Conservation (phyloP, 441 rosid species). For the Kokia cookei region DNA sequence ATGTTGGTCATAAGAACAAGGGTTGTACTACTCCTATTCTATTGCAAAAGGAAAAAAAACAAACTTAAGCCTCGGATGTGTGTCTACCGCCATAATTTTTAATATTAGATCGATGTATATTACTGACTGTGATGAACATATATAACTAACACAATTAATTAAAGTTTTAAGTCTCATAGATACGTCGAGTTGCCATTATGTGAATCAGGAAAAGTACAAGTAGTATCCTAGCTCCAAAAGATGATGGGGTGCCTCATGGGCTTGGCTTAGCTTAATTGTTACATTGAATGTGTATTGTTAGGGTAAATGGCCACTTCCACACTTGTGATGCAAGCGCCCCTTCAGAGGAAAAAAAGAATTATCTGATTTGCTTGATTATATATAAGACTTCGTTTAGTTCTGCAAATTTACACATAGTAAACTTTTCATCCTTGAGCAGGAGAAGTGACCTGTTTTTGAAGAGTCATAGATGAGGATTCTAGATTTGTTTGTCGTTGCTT, state of each 20-base stretch:
- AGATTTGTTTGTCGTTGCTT: constrained; percentile 42
- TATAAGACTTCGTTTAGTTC: neutral
- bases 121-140: neutral
- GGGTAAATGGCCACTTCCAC: neutral
- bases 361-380: neutral
- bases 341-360: neutral
- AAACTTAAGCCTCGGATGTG: neutral
- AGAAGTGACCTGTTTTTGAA: neutral
- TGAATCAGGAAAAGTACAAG: neutral
- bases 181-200: neutral
- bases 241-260: neutral
- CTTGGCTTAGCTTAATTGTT: neutral
- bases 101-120: neutral
- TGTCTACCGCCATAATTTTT: neutral
- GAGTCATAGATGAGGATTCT: constrained; percentile 28
- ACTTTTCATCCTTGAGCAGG: neutral
- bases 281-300: neutral
- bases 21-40: neutral
- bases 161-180: neutral
- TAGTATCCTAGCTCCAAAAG: neutral
- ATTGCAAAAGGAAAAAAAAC: neutral
- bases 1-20: neutral
- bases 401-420: neutral
- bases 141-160: neutral
- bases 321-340: neutral